Base-by-base conservation (phyloP, 1,139 yeast species). In the Lodderomyces metapsilosis region DNA sequence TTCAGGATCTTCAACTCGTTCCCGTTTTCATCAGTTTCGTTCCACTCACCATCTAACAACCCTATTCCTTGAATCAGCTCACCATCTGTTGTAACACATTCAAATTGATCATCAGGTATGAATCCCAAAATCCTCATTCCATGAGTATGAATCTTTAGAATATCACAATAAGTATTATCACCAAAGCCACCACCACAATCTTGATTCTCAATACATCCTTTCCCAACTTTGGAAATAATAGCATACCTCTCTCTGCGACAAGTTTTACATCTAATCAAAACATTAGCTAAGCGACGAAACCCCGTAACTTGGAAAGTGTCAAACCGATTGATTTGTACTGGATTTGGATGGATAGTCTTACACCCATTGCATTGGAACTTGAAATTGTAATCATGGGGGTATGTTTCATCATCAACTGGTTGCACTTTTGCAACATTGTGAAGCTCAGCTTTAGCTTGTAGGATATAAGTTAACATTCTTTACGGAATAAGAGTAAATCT, bases 11-110 rank as follows among this genome's bases (percentile, higher is more conserved):
- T 78, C 23, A 88, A 95, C 58, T 89, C 96, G 22, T 79, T 76
- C 8, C 83, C 82, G 52, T 77, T 75, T 42, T 89, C 96, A 56
- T 91, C 97, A 57, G 88, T 89, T 52, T 88, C 97, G 54, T 80
- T 86, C 92, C 96, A 89, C 55, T 91, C 96, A 33, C 85, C 94
- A 33, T 86, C 94, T 32, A 74, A 76, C 40, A 88, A 61, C 44
- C 83, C 87, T 11, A 88, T 76, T 16, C 80, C 88, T 11, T 60
- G 62, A 51, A 85, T 82, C 41, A 58, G 59, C 4, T 82, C 61
- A 2, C 78, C 61, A n/a, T 71, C 76, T 5, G 63, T 63, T 7
- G 84, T 83, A 34, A 59, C 65, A 43, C 88, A 86, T 37, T 66
- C 65, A 58, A 87, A 86, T 42, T 66, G 71, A 4, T 94, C 91